Evolutionary conservation across 192 early-diverging fungal species (phyloP).

Genomic region (Mortierella claussenii): DNA sequence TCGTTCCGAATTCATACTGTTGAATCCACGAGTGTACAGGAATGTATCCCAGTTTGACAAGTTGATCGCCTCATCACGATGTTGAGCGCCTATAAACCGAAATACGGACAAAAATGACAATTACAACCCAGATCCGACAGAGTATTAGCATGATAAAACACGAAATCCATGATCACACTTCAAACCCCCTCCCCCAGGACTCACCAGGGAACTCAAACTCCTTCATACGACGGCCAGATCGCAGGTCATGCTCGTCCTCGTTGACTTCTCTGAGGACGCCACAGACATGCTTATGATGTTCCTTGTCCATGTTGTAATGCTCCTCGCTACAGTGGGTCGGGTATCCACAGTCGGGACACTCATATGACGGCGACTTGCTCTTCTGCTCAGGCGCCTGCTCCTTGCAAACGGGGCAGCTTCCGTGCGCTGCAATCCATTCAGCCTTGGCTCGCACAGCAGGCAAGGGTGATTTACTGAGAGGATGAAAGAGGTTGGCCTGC

Average conservation of each 20-base stretch:
- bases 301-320: conserved; percentile 71
- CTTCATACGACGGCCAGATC: conserved; percentile 75
- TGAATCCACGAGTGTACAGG: conserved; percentile 83
- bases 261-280: conserved; percentile 71
- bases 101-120: no score
- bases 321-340: conserved; percentile 80
- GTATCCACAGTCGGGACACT: conserved; percentile 83
- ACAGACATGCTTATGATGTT: conserved; percentile 68
- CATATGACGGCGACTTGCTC: conserved; percentile 65
- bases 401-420: conserved; percentile 76
- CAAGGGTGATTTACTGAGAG: conserved; percentile 75
- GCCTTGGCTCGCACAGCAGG: conserved; percentile 72
- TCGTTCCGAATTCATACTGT: conserved; percentile 72
- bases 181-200: no score
- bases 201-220: conserved; percentile 84
- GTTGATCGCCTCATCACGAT: conserved; percentile 79
- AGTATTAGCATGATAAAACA: no score
- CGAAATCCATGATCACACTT: no score
- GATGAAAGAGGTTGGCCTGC: conserved; percentile 74
- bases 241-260: conserved; percentile 84
- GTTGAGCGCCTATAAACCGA: conserved; percentile 57
- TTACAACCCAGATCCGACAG: no score
- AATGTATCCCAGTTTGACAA: conserved; percentile 82
- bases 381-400: conserved; percentile 48
- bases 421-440: conserved; percentile 70